Conservation (phyloP, 768 basidiomycete genomes). For the Russula abietina region DNA sequence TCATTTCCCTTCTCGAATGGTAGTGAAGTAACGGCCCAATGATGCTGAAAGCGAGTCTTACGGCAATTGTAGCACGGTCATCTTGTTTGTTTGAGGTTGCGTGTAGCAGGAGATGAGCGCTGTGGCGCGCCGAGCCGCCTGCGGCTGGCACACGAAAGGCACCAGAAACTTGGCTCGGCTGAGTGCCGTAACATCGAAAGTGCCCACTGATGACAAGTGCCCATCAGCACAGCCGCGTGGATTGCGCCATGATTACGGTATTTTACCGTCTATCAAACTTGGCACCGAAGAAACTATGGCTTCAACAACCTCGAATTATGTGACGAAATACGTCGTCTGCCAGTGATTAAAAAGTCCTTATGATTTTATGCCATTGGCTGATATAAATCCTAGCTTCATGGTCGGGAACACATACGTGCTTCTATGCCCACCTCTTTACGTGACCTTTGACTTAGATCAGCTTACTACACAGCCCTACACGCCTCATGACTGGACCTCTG, state of each 20-base stretch:
- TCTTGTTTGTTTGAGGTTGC: no score
- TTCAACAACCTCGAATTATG: not conserved
- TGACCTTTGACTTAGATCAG: not conserved
- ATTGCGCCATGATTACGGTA: not conserved
- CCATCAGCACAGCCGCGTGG: not conserved
- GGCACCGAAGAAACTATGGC: not conserved
- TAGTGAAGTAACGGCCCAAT: no score
- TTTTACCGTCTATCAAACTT: no score
- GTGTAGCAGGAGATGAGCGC: no score
- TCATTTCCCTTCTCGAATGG: no score
- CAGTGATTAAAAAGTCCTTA: slow-evolving; percentile 8
- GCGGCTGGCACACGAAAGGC: no score
- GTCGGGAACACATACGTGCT: slow-evolving; percentile 13
- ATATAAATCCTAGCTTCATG: slow-evolving; percentile 13
- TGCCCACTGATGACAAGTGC: not conserved
- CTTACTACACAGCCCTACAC: slow-evolving; percentile 1
- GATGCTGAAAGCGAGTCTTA: no score
- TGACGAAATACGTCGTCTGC: slow-evolving; percentile 18
- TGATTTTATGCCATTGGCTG: not conserved
- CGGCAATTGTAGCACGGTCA: no score
- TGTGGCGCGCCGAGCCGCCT: no score
- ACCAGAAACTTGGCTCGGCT: no score
- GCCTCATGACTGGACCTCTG: not conserved
- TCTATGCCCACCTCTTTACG: no score
- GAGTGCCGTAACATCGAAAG: no score